Evolutionary conservation across 805 yeast genomes (phyloP), one percentile per base, ranked within the genome.

Genomic region (Starmerella potacharoeniae): DNA sequence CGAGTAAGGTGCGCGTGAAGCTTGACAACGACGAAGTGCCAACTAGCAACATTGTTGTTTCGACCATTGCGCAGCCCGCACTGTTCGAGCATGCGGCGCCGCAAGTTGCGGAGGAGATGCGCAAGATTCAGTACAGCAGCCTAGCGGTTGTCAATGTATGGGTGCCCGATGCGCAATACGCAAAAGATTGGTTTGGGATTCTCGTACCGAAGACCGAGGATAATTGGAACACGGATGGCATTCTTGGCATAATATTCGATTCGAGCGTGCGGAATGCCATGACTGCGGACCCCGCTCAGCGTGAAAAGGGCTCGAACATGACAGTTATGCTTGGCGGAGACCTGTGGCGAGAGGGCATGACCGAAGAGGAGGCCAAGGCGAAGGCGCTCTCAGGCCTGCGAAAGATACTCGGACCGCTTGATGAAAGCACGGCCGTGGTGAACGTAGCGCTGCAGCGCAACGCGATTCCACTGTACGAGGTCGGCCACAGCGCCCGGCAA

Each of bases 251-350:
- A 6, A 88, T 93, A 17, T 91, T 84, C 69, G 97, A 91, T 68
- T 86, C 96, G 1, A 88, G 87, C 53, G 79, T 87, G 28, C 93
- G 86, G 64, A 76, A 78, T 60, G 77, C 80, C 51, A 59, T 54
- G 56, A 43, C 46, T 3, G 55, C 53, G 28, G 51, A 52, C 49
- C 22, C 52, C n/a, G 17, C 50, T 8, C 44, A 36, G 30, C 30
- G 29, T 10, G 51, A 46, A 28, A 70, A 72, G 0, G 83, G 81
- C 60, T 79, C 88, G 5, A 87, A 85, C 62, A 65, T 90, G 54
- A 93, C 98, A 0, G 77, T 87, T 30, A 91, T 91, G 97, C 71
- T 89, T 62, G 97, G 97, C 5, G 97, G 97, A 0, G 86, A 84
- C 63, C 75, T 69, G 54, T 75, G 79, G 72, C 51, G 66, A 35